Conservation (phyloP, 306 rosid species). For the Fagus sylvatica region DNA sequence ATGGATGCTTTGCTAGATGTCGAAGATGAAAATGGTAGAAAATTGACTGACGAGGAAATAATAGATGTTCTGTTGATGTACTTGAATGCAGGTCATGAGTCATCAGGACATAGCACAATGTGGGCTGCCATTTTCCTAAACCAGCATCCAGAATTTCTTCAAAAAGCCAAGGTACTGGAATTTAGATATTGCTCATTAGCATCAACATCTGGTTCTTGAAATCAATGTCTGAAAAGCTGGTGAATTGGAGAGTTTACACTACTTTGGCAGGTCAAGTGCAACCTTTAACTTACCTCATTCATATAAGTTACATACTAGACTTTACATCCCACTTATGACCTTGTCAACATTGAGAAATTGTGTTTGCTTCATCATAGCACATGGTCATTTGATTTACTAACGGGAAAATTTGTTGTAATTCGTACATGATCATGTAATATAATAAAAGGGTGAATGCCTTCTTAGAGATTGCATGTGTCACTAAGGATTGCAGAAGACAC, state of each 20-base stretch:
- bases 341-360: background rate
- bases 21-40: conserved; percentile 77
- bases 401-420: background rate
- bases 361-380: background rate
- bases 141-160: conserved; percentile 53
- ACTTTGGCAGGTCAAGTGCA: no score
- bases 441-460: no score
- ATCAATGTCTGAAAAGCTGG: no score
- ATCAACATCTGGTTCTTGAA: background rate
- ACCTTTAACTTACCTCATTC: no score
- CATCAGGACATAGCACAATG: conserved; percentile 90
- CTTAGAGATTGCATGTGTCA: background rate
- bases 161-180: conserved; percentile 68
- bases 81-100: conserved; percentile 94
- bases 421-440: background rate
- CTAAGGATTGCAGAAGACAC: background rate
- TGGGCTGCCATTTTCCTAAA: conserved; percentile 68
- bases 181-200: background rate
- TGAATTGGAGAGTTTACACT: no score
- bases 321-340: background rate
- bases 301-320: background rate
- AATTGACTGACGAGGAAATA: conserved; percentile 58
- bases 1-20: conserved; percentile 79
- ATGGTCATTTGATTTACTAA: background rate
- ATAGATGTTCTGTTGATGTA: conserved; percentile 86